A percentile compares a stretch with the other conserved stretches of the same genome.
Conservation (phyloP, 2,329 filamentous ascomycete species). For the Sordariomycetes sp. region DNA sequence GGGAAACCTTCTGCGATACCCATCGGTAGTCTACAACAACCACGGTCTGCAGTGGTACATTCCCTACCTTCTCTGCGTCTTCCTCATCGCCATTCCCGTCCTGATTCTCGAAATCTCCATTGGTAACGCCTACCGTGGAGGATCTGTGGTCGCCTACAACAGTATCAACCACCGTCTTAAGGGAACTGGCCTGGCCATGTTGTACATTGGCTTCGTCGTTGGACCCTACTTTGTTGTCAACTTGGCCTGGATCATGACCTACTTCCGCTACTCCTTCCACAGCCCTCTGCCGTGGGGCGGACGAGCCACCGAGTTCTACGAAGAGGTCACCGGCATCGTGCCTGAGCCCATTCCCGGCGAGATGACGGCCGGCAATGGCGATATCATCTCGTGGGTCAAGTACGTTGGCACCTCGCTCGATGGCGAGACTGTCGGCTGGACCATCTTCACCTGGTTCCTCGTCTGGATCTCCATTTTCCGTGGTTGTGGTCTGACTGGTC, state of each 20-base stretch:
- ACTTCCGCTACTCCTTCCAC: conserved; percentile 45
- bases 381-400: conserved; percentile 30
- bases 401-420: conserved; percentile 38
- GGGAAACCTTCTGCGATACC: conserved; percentile 48
- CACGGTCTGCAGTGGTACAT: conserved; percentile 52
- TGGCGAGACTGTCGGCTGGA: conserved; percentile 50
- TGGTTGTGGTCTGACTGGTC: conserved; percentile 46
- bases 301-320: conserved; percentile 42
- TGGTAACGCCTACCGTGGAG: conserved; percentile 54
- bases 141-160: conserved; percentile 44
- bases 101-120: conserved; percentile 56
- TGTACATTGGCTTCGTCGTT: conserved; percentile 45
- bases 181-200: conserved; percentile 40
- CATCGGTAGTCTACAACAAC: conserved; percentile 51
- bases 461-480: conserved; percentile 52
- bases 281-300: conserved; percentile 45
- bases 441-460: conserved; percentile 48
- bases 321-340: conserved; percentile 37
- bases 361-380: conserved; percentile 24
- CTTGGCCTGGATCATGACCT: conserved; percentile 49
- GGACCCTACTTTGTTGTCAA: conserved; percentile 48
- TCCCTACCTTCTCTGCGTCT: conserved; percentile 45
- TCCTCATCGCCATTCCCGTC: conserved; percentile 45
- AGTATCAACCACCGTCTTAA: conserved; percentile 42
- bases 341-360: conserved; percentile 28